Evolutionary conservation across 441 rosid species (phyloP), one percentile per base, ranked within the genome.

Genomic region (Syzygium malaccense): DNA sequence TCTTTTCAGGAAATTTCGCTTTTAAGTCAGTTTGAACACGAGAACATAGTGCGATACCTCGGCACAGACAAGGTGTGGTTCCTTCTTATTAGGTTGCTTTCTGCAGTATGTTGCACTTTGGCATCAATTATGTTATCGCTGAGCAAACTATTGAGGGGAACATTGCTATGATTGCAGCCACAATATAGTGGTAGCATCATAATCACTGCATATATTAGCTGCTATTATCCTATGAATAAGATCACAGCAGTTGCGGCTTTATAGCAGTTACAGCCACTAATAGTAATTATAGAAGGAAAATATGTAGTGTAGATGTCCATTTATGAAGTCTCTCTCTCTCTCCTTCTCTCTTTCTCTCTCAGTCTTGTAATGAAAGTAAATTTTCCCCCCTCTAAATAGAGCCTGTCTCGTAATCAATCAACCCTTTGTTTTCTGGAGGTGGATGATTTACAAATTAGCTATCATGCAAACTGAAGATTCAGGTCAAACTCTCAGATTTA

Each of bases 41-140:
- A 88, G 85, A 88, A 88, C 88, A 88, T 88, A 56, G 90, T 88
- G 58, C 88, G 41, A 75, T 88, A 88, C 49, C 60, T 64, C 17
- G 90, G 88, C 68, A 88, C 88, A 55, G 90, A 88, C 83, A 88
- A 86, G 88, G 90, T 88, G 53, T 48, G 87, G 53, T 41, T 86
- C 45, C 87, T 55, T 86, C 26, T 58, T 86, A 4, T 30, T 75
- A 48, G 41, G 60, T 78, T 49, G 28, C 23, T 68, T 37, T 23
- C 37, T 68, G 83, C 53, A 75, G 83, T 41, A 75, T 41, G 51
- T 86, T 64, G n/a, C 55, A 28, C 33, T 51, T 20, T 37, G 84
- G 45, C 49, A 30, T 56, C 14, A 23, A 75, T 75, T 41, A 41
- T 41, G n/a, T 41, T 13, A 75, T 75, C 13, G 53, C 83, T 41